Base-by-base conservation (phyloP, 2,329 filamentous ascomycete genomes). In the Samsoniella hepiali region DNA sequence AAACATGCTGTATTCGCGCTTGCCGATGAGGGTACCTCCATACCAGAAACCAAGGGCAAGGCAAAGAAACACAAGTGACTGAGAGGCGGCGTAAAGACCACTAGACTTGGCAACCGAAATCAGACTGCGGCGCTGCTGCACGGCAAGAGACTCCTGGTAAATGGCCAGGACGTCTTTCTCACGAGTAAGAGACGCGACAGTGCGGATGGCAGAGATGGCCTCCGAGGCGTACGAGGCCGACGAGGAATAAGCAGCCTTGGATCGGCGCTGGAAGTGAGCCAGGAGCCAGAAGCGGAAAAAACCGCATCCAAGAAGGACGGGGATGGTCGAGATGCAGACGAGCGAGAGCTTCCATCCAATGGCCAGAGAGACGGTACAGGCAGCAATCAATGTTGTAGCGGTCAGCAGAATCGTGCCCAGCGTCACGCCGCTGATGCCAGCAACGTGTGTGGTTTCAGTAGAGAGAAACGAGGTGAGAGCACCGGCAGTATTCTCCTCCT, bases 1-100 rank as follows among this genome's bases (percentile, higher is more conserved):
- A 75, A 94, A 94, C 70, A 92, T 82, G 67, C 77, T 75, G 74
- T 95, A 94, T 73, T 96, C 90, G 55, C 77, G 72, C 63, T 83
- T 83, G 29, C 84, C 88, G 60, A 97, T 89, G 38, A 95, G 79
- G 0, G 83, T 90, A 34, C 91, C 91, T 65, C 93, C 93, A 70
- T 95, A 97, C 91, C 91, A 97, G 80, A 97, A 97, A 2, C 90
- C 92, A 4, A 97, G 85, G 0, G 93, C 93, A 65, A 95, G 88
- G 68, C 89, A 91, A 54, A 93, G 81, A 78, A 96, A 96, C 65
- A 91, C 86, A 64, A 96, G 79, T 0, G 90, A 93, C 77, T 97
- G 93, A 1, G 92, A 91, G 1, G 88, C 84, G 0, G 93, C 92
- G 72, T 96, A 98, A 5, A 97, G 84, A 1, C 83, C 73, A 11